Base-by-base conservation (phyloP, 2,329 filamentous ascomycete genomes). In the Pyrenochaeta sp. region DNA sequence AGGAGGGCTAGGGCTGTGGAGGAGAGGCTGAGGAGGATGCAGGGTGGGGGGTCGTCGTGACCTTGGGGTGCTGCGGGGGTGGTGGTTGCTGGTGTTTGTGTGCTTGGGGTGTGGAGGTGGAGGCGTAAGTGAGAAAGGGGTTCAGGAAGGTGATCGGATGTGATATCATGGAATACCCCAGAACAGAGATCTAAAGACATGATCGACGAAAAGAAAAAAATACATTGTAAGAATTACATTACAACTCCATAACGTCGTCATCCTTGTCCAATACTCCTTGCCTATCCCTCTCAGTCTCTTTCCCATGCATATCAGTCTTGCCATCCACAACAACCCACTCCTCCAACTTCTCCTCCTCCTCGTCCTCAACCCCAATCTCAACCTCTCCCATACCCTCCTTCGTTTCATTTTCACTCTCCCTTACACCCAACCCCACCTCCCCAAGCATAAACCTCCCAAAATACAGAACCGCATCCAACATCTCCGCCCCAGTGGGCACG, bases 1-100 rank as follows among this genome's bases (percentile, higher is more conserved):
- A 80, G 91, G 59, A 86, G 93, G 63, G 94, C 94, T 3, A 84
- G 93, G 60, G 94, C 94, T 7, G 93, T 92, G 0, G 94, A 97
- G 73, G 92, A 93, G 75, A 84, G 93, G 65, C 80, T 96, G 47
- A 85, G 81, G 72, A 80, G 81, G 61, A 58, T 70, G 51, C 57
- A 65, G 35, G 63, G 61, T n/a, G n/a, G n/a, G n/a, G n/a, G n/a
- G n/a, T n/a, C n/a, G n/a, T n/a, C n/a, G n/a, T n/a, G n/a, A n/a
- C n/a, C n/a, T n/a, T n/a, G n/a, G n/a, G n/a, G n/a, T n/a, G n/a
- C n/a, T n/a, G n/a, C n/a, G n/a, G n/a, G n/a, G n/a, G n/a, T n/a
- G n/a, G n/a, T n/a, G n/a, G n/a, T n/a, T n/a, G n/a, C n/a, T n/a
- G n/a, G n/a, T n/a, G n/a, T n/a, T n/a, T n/a, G n/a, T n/a, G n/a